Conservation (phyloP, 148 eudicot genomes). For the Arctostaphylos glauca region DNA sequence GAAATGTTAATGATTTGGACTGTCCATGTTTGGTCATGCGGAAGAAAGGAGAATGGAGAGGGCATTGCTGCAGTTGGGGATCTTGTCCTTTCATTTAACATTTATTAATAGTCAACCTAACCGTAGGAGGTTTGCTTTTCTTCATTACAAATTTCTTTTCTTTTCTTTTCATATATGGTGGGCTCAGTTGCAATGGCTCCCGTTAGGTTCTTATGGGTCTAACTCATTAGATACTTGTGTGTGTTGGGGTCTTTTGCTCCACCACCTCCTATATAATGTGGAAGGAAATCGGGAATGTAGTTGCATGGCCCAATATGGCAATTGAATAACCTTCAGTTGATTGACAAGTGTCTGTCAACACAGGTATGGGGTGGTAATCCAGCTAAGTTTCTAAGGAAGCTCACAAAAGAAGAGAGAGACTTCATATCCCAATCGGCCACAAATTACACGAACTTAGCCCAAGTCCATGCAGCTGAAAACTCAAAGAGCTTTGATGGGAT, state of each 20-base stretch:
- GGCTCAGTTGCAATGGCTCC: neutral
- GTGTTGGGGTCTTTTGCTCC: no score
- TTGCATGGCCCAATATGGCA: neutral
- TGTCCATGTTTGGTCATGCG: neutral
- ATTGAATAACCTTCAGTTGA: neutral
- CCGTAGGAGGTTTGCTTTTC: neutral
- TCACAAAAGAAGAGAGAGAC: slow-evolving; percentile 79
- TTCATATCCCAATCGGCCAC: slow-evolving; percentile 79
- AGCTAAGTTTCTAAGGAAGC: slow-evolving; percentile 84
- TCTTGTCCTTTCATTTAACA: neutral
- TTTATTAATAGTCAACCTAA: neutral
- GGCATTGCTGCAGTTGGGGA: neutral
- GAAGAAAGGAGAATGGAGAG: neutral
- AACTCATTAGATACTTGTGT: no score
- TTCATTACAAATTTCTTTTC: neutral
- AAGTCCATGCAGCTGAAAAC: slow-evolving; percentile 82
- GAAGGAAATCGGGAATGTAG: neutral
- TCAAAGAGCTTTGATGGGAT: slow-evolving; percentile 68
- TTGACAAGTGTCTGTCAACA: neutral
- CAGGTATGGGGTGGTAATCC: slow-evolving; percentile 88
- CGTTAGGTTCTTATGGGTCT: neutral
- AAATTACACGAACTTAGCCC: slow-evolving; percentile 68
- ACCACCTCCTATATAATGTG: neutral
- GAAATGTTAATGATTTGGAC: neutral
- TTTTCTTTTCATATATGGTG: neutral